Evolutionary conservation across 2,329 filamentous ascomycete genomes (phyloP).

Genomic region (Fusarium concolor): DNA sequence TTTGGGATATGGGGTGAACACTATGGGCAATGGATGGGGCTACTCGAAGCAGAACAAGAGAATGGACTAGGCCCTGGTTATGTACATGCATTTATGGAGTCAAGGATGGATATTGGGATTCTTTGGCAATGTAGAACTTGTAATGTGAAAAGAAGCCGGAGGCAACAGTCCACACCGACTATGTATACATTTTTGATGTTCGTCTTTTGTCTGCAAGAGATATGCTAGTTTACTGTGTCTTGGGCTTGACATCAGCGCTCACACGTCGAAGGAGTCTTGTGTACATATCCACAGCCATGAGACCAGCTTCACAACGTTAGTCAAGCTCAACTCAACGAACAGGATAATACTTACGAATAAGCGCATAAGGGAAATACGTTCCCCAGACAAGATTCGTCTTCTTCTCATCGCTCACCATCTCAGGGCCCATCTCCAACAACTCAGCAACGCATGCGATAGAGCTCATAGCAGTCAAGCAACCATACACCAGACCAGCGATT

Average conservation of each 20-base stretch:
- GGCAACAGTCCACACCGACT: slow-evolving; percentile 10
- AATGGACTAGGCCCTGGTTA: slow-evolving; percentile 53
- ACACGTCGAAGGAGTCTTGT: slow-evolving; percentile 60
- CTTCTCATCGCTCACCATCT: slow-evolving; percentile 56
- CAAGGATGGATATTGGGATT: slow-evolving; percentile 24
- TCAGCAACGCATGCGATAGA: slow-evolving; percentile 65
- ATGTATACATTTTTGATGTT: slow-evolving; percentile 21
- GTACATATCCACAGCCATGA: slow-evolving; percentile 68
- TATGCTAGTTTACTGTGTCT: slow-evolving; percentile 46
- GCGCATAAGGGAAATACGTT: slow-evolving; percentile 63
- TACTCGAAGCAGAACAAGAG: slow-evolving; percentile 60
- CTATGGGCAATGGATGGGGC: slow-evolving; percentile 69
- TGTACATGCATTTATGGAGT: slow-evolving; percentile 42
- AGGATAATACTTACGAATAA: slow-evolving; percentile 60
- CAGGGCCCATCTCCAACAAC: slow-evolving; percentile 61
- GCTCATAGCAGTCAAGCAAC: slow-evolving; percentile 63
- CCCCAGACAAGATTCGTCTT: slow-evolving; percentile 61
- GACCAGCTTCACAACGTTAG: slow-evolving; percentile 54
- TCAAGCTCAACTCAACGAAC: background rate
- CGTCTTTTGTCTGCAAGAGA: background rate
- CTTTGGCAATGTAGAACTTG: slow-evolving; percentile 23
- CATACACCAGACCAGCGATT: slow-evolving; percentile 64
- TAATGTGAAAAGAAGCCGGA: slow-evolving; percentile 31
- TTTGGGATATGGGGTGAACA: slow-evolving; percentile 65
- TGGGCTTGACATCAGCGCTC: slow-evolving; percentile 52